These are phyloP conservation scores for Fusarium longipes DNA, from an alignment of 2,329 filamentous ascomycete genomes.

Conservation along the genomic window DNA sequence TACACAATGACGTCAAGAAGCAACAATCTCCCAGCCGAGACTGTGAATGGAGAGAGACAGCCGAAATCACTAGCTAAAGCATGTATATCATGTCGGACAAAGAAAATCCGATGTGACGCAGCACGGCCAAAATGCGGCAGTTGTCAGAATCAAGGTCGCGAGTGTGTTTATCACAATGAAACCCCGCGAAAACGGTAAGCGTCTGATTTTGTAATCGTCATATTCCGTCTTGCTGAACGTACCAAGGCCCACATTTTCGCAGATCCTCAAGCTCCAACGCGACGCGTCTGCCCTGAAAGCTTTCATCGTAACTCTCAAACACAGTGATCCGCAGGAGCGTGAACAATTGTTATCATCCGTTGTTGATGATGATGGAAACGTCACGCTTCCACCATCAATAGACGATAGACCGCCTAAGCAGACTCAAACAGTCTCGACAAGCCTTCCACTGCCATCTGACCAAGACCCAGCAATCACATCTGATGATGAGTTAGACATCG, in stretches of 20 bases:
- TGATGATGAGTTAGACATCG: conserved; percentile 4
- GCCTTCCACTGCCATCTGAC: accelerated
- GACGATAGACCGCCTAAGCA: accelerated
- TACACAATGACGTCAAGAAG: neutral
- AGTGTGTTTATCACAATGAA: conserved; percentile 5
- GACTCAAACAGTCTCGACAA: neutral
- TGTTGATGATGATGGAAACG: neutral
- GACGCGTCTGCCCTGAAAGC: neutral
- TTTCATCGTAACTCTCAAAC: conserved; percentile 6
- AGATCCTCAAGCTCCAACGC: conserved; percentile 6
- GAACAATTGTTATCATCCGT: neutral
- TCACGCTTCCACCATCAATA: neutral
- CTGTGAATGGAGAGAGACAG: neutral
- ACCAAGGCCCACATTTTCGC: conserved; percentile 9
- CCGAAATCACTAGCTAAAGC: conserved; percentile 17
- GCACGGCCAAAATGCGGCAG: conserved; percentile 2
- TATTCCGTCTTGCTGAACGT: neutral
- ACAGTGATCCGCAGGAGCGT: neutral
- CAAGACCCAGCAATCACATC: neutral
- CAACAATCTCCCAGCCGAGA: neutral
- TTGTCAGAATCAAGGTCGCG: neutral
- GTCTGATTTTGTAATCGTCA: accelerated
- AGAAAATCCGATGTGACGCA: conserved; percentile 17
- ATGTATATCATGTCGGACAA: conserved; percentile 8
- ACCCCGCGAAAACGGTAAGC: conserved; percentile 6